These are phyloP conservation scores for Botrytis byssoidea DNA, from an alignment of 2,329 filamentous ascomycete genomes.

Conservation along the genomic window DNA sequence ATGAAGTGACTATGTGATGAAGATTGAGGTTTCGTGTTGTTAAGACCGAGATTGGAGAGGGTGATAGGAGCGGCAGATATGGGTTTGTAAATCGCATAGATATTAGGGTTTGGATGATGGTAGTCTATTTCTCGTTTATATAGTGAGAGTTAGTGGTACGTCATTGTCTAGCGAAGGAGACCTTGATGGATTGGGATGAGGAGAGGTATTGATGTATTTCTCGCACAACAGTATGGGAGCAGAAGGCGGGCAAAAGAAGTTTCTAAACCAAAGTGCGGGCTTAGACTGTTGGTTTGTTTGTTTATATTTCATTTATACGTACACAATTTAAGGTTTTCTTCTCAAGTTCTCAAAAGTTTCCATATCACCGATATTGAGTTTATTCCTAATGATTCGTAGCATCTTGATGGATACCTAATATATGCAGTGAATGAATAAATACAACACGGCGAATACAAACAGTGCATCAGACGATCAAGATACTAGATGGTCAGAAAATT, in stretches of 20 bases:
- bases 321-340: fast-evolving
- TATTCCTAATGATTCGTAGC: neutral
- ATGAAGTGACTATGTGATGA: neutral
- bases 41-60: too few species aligned
- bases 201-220: neutral
- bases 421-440: neutral
- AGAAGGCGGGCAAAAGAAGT: neutral
- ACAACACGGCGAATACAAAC: neutral
- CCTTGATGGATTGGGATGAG: neutral
- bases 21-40: neutral
- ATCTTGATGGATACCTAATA: too few species aligned
- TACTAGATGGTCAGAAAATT: too few species aligned
- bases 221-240: neutral
- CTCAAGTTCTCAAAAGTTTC: neutral
- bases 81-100: neutral
- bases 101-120: neutral
- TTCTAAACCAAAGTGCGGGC: fast-evolving
- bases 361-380: neutral
- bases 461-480: neutral
- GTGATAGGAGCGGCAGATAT: fast-evolving
- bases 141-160: too few species aligned
- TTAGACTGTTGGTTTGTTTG: neutral
- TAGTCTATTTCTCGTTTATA: too few species aligned
- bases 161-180: neutral
- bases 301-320: too few species aligned